phyloP scores from a whole-genome alignment of 495 filamentous ascomycete genomes.

The Rhypophila decipiens region DNA sequence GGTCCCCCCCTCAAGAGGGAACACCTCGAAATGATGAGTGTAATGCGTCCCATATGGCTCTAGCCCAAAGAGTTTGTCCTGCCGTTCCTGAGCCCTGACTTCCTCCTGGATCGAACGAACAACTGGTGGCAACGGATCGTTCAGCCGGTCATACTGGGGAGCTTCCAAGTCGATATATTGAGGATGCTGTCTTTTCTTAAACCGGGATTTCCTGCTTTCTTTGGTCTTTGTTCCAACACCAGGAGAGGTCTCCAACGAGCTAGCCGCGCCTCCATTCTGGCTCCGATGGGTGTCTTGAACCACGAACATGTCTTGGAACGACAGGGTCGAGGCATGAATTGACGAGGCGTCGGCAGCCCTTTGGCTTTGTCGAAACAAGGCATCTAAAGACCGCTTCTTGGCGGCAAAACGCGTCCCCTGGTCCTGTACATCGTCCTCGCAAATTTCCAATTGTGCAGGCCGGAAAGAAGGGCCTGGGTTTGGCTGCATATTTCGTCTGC shows the following conservation, averaged over 20 bases:
- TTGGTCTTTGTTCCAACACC: constrained; percentile 16
- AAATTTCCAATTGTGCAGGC: constrained; percentile 47
- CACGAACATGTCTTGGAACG: constrained; percentile 15
- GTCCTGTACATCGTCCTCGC: constrained; percentile 21
- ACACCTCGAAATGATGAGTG: constrained; percentile 67
- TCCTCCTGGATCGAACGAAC: constrained; percentile 2
- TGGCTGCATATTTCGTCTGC: constrained; percentile 1
- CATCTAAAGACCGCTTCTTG: constrained; percentile 42
- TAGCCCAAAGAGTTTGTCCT: constrained; percentile 47
- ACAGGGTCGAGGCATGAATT: constrained; percentile 16
- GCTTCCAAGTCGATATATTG: constrained; percentile 44
- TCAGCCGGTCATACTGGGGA: constrained; percentile 42
- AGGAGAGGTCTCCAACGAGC: constrained; percentile 17
- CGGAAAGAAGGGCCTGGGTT: constrained; percentile 8
- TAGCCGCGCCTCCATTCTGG: neutral
- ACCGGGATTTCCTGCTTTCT: constrained; percentile 22
- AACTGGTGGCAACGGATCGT: constrained; percentile 37
- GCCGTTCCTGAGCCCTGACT: constrained; percentile 7
- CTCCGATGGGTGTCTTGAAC: neutral
- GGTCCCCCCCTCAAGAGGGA: constrained; percentile 57
- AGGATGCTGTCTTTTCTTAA: constrained; percentile 46
- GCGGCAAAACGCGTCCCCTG: constrained; percentile 25
- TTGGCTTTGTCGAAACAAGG: constrained; percentile 37
- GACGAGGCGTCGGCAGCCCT: constrained; percentile 15
- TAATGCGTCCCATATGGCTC: constrained; percentile 60